phyloP scores from a whole-genome alignment of 2,329 filamentous ascomycete species.

The Scedosporium aurantiacum region DNA sequence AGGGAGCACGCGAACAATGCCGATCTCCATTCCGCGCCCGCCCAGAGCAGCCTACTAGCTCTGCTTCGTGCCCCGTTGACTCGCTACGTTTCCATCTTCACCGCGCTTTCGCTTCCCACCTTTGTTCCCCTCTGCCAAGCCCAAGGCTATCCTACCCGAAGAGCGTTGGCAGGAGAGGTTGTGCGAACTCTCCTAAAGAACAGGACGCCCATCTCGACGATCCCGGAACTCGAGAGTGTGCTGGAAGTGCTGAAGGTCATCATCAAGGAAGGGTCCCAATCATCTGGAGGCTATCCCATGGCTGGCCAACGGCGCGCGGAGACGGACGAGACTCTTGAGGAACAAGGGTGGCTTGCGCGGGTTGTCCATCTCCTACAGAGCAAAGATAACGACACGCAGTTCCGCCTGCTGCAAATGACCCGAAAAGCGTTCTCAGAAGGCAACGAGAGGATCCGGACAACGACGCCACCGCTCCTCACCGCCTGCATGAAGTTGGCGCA shows the following conservation, averaged over 20 bases:
- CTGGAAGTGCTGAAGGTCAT: slow-evolving; percentile 81
- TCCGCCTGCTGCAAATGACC: slow-evolving; percentile 80
- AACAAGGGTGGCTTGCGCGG: slow-evolving; percentile 92
- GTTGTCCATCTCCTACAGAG: slow-evolving; percentile 80
- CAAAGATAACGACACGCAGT: slow-evolving; percentile 83
- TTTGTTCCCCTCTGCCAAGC: slow-evolving; percentile 84
- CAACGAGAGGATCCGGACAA: slow-evolving; percentile 91
- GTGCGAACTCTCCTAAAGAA: slow-evolving; percentile 73
- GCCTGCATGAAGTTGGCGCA: slow-evolving; percentile 81
- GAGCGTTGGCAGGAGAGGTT: slow-evolving; percentile 84
- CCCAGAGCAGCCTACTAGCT: slow-evolving; percentile 80
- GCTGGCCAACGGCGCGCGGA: slow-evolving; percentile 69
- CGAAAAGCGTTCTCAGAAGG: slow-evolving; percentile 82
- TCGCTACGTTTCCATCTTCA: slow-evolving; percentile 88
- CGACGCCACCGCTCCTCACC: slow-evolving; percentile 84
- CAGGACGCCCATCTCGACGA: slow-evolving; percentile 65
- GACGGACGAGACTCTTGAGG: slow-evolving; percentile 95
- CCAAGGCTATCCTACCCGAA: slow-evolving; percentile 83
- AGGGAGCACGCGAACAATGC: slow-evolving; percentile 84
- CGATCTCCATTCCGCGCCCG: slow-evolving; percentile 79
- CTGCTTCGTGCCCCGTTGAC: slow-evolving; percentile 85
- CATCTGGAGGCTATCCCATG: slow-evolving; percentile 73
- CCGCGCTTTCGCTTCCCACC: slow-evolving; percentile 82
- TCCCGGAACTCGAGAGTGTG: slow-evolving; percentile 75
- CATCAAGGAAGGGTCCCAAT: slow-evolving; percentile 83